A percentile compares a stretch with the other conserved stretches of the same genome.
phyloP scores from a whole-genome alignment of 371 early-diverging fungal species.

The Mucor plumbeus region DNA sequence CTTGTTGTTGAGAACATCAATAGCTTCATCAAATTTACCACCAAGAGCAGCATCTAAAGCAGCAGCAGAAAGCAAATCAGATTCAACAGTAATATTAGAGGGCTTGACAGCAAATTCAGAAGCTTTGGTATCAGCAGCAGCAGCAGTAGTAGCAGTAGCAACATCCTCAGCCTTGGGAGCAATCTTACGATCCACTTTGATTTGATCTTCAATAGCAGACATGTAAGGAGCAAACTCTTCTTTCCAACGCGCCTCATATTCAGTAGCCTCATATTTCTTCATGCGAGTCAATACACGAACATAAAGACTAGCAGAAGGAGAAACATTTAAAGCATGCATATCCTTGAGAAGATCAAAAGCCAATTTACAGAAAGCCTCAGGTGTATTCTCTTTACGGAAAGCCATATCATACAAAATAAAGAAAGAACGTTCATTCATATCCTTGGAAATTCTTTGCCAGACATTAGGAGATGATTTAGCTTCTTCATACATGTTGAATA shows the following conservation, averaged over 20 bases:
- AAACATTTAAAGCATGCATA: slow-evolving; percentile 26
- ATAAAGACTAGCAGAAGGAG: slow-evolving; percentile 22
- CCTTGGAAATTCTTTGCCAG: slow-evolving; percentile 20
- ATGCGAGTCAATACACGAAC: slow-evolving; percentile 31
- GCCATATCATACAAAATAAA: slow-evolving; percentile 16
- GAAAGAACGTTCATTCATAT: neutral
- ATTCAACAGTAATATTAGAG: slow-evolving; percentile 11
- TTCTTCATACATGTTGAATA: slow-evolving; percentile 29
- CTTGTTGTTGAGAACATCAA: slow-evolving; percentile 30
- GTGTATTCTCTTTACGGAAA: slow-evolving; percentile 18
- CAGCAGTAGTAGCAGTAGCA: neutral
- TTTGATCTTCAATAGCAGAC: slow-evolving; percentile 16
- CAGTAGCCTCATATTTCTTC: slow-evolving; percentile 29
- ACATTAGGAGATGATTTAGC: slow-evolving; percentile 17
- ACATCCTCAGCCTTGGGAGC: neutral
- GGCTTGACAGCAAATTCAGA: neutral
- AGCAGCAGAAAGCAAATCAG: slow-evolving; percentile 35
- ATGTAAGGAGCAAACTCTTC: slow-evolving; percentile 35
- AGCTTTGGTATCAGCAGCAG: neutral
- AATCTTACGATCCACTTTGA: slow-evolving; percentile 3
- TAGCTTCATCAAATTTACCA: slow-evolving; percentile 36
- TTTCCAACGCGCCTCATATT: slow-evolving; percentile 43
- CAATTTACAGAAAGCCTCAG: slow-evolving; percentile 24
- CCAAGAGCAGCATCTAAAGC: slow-evolving; percentile 36
- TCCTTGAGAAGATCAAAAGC: slow-evolving; percentile 33